Evolutionary conservation across 2,329 filamentous ascomycete genomes (phyloP).

Genomic region (Mycosphaerella arachidis): DNA sequence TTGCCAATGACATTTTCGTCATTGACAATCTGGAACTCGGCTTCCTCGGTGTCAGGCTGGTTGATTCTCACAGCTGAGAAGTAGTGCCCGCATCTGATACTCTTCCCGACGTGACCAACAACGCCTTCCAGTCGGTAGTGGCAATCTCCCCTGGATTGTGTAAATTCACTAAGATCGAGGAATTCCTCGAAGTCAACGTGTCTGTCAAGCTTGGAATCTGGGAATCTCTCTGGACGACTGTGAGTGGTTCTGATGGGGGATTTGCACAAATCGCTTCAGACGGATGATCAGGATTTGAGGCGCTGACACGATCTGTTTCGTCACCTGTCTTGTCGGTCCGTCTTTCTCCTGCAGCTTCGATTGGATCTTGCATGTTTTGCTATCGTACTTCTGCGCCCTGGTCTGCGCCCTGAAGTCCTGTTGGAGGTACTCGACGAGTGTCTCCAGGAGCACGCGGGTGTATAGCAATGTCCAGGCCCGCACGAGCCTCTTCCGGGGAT

Average conservation of each 20-base stretch:
- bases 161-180: background rate
- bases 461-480: too few relatives aligned
- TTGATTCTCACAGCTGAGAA: constrained; percentile 5
- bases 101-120: constrained; percentile 5
- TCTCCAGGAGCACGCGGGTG: too few relatives aligned
- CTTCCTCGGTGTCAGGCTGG: background rate
- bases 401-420: background rate
- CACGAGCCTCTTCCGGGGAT: background rate
- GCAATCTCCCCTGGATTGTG: background rate
- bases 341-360: background rate
- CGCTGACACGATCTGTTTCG: background rate
- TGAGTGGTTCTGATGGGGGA: too few relatives aligned
- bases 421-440: background rate
- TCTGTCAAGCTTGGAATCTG: background rate
- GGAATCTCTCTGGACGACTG: too few relatives aligned
- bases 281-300: constrained; percentile 9
- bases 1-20: constrained; percentile 1
- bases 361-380: background rate
- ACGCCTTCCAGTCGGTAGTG: constrained; percentile 13
- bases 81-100: constrained; percentile 4
- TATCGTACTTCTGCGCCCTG: background rate
- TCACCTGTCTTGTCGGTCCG: background rate
- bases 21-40: constrained; percentile 2
- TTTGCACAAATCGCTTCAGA: background rate
- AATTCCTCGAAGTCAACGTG: background rate